Base-by-base conservation (phyloP, 192 early-diverging fungal species). In the Gaertneriomyces sp. region DNA sequence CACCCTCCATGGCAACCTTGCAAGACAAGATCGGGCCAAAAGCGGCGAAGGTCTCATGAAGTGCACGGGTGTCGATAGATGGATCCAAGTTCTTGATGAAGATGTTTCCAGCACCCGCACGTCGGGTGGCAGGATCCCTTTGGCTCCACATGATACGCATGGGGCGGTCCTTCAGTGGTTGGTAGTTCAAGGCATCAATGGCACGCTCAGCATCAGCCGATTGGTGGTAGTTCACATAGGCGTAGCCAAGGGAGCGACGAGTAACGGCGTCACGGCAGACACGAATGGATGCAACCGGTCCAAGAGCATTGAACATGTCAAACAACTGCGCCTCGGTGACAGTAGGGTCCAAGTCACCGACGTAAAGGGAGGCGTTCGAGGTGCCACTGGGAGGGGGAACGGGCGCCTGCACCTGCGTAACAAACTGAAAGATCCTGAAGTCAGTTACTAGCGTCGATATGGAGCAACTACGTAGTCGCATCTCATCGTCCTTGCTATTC, bases 91-190 rank as follows among this genome's bases (percentile, higher is more conserved):
- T 99, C 86, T 99, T 99, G 85, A 99, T 99, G 79, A 99, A 99
- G 77, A 99, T 93, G 84, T 99, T 99, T 65, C 95, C 95, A 53
- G 83, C 81, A 47, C 94, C 93, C 62, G 85, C 85, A 70, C 90
- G 88, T 79, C 96, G 94, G 70, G 91, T 79, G 54, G 92, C 85
- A 19, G 96, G 96, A 84, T 99, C 95, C 73, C 96, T 91, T 84
- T 99, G 93, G 45, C 94, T 96, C 95, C 94, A 99, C 96, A 99
- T 99, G 82, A 99, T 99, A 70, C 96, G 93, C 84, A 96, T 96
- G 53, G 93, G 84, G 72, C 89, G 88, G 64, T 88, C 93, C 84
- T 94, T 95, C 78, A 99, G 87, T 74, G 87, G 80, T 64, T 91
- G 90, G 82, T 96, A 99, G 91, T 99, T 99, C 60, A 99, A 85